phyloP scores from a whole-genome alignment of 2,329 filamentous ascomycete genomes.

The Neopestalotiopsis sp. region DNA sequence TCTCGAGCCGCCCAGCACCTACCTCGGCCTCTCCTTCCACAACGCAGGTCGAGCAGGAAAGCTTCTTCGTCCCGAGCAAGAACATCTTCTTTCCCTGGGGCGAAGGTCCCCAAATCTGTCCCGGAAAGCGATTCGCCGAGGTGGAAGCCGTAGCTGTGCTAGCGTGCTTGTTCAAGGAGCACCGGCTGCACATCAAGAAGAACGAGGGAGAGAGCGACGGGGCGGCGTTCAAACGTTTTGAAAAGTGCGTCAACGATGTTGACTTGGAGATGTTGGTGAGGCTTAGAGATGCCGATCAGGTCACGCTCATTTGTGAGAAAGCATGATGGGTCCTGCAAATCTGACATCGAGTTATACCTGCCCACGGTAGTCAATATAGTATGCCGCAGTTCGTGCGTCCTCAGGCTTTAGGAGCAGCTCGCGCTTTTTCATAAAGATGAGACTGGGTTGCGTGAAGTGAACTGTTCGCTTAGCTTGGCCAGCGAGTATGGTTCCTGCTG shows the following conservation, averaged over 20 bases:
- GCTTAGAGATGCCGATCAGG: slow-evolving; percentile 25
- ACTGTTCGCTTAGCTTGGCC: too few relatives aligned
- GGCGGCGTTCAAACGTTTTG: slow-evolving; percentile 5
- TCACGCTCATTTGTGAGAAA: slow-evolving; percentile 18
- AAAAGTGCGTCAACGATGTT: slow-evolving; percentile 25
- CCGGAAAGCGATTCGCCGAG: slow-evolving; percentile 27
- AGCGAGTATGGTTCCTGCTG: too few relatives aligned
- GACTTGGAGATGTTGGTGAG: slow-evolving; percentile 27
- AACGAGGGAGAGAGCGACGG: slow-evolving; percentile 21
- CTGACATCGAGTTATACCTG: too few relatives aligned
- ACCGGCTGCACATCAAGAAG: slow-evolving; percentile 13
- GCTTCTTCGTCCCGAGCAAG: slow-evolving; percentile 18
- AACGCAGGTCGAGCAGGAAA: slow-evolving; percentile 17
- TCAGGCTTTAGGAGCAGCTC: too few relatives aligned
- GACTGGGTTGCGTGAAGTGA: too few relatives aligned
- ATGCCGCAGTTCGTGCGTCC: too few relatives aligned
- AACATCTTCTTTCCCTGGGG: slow-evolving; percentile 27
- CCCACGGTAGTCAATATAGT: too few relatives aligned
- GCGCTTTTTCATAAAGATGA: too few relatives aligned
- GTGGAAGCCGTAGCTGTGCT: slow-evolving; percentile 27
- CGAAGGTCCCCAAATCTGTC: slow-evolving; percentile 28
- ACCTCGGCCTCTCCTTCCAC: not conserved
- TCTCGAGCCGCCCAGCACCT: slow-evolving; percentile 4
- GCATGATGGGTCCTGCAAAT: not conserved
- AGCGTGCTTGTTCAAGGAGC: slow-evolving; percentile 16